Base-by-base conservation (phyloP, 2,329 filamentous ascomycete genomes). In the Penicillium janthinellum region DNA sequence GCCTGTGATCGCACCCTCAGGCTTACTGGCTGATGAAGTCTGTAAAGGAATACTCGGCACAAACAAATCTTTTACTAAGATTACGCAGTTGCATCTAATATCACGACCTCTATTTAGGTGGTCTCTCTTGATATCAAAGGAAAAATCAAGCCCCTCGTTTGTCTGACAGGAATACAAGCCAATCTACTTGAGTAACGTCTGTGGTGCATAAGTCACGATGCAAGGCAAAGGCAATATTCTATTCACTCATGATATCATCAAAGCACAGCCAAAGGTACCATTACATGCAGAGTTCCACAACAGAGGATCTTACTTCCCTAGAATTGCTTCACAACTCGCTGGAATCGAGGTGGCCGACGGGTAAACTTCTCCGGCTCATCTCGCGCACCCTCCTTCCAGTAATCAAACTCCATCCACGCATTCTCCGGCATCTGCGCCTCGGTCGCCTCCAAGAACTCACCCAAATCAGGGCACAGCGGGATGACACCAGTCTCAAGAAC, bases 381-480 rank as follows among this genome's bases (percentile, higher is more conserved):
- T 20, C 82, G 73, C 4, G 82, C 82, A 0, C 82, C 82, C 3
- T 79, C 76, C 60, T 83, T 82, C 85, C 85, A 88, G 64, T 87
- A 88, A 71, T 87, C 84, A 70, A 86, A 87, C 73, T 88, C 85
- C 74, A 88, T 87, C 85, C 84, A 87, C 6, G 82, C 84, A 67
- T 87, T 85, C 71, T 88, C 84, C 0, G 82, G 83, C 85, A 88
- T 88, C 77, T 88, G 85, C 60, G 82, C 84, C 71, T 88, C 85
- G 66, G 83, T 86, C 0, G 84, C 85, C 58, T 83, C 83, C 54
- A 88, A 75, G 75, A 83, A 88, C 2, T 81, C 75, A 0, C 85
- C 85, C 45, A 87, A 70, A 61, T 84, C 85, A 1, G 84, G 85
- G 53, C 82, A 83, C 42, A 87, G 72, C 28, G 84, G 84, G n/a